Evolutionary conservation across 768 basidiomycete species (phyloP), one percentile per base, ranked within the genome.

Genomic region (Leccinum disarticulatum): DNA sequence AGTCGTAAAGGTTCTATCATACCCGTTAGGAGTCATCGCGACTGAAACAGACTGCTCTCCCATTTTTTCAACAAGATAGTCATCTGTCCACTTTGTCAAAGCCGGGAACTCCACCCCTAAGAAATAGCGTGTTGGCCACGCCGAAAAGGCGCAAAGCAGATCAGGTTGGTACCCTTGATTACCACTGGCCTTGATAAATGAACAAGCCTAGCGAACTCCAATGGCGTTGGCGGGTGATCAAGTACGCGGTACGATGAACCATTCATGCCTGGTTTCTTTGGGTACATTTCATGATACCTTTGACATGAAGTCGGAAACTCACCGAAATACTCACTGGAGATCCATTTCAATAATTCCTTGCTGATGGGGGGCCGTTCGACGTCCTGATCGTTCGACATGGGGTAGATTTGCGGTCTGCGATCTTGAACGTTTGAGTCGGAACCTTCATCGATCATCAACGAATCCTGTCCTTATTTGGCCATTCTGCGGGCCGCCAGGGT

Each of bases 21-120:
- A 93, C 93, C 93, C 93, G 61, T 93, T 84, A 0, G 93, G 91
- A 6, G 93, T 95, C 46, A 89, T 80, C 2, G 93, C 90, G 31
- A 95, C 84, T 7, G 89, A 88, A 41, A 95, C 80, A 33, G 63
- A 55, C 28, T 71, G 72, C 4, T 82, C 73, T 3, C 80, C 84
- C 81, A 91, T 85, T 53, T 69, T 70, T n/a, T 77, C 64, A 13
- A 74, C 67, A 13, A 95, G 80, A 68, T 88, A 87, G 52, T 82
- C 76, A 68, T 87, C 77, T 11, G 83, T 78, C 94, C 93, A 96
- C 47, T 78, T 78, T 13, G 75, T 69, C 46, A 76, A 68, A 33
- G 73, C 80, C n/a, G 80, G 78, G 51, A 83, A 67, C 11, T 77
- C 57, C 63, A 83, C 73, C 19, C 82, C 87, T 89, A 54, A 30